Percentiles rank a stretch among this genome's conserved stretches.
Evolutionary conservation across 1,139 yeast species (phyloP).

Genomic region (Candida sanyaensis): DNA sequence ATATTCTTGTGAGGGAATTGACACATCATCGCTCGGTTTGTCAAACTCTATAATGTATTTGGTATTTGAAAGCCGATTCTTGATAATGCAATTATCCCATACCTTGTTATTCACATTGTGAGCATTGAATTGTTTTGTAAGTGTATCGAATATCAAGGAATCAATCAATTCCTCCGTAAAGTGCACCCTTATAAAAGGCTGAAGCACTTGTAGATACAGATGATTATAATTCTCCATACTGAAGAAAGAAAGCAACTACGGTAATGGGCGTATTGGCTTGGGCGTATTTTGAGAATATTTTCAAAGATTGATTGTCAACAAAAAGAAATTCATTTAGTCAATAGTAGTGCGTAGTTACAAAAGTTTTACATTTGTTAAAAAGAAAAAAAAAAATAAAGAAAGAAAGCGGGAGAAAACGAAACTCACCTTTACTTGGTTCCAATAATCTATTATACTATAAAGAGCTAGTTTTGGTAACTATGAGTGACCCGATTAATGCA

Average conservation of each 20-base stretch:
- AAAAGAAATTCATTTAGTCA: no score
- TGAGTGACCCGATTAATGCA: conserved; percentile 85
- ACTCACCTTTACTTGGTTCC: background rate
- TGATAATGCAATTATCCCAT: conserved; percentile 46
- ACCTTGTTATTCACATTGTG: conserved; percentile 22
- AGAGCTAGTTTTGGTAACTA: conserved; percentile 15
- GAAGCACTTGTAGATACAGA: conserved; percentile 31
- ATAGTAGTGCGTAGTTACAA: no score
- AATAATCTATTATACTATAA: background rate
- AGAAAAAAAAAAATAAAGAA: background rate
- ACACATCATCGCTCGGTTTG: background rate
- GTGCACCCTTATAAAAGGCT: conserved; percentile 32
- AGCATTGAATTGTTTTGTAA: conserved; percentile 17
- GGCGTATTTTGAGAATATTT: no score
- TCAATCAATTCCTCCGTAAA: conserved; percentile 12
- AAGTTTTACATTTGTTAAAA: background rate
- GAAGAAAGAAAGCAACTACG: background rate
- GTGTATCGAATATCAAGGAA: conserved; percentile 1
- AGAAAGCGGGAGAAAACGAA: background rate
- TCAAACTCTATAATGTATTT: conserved; percentile 29
- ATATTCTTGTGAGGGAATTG: conserved; percentile 11
- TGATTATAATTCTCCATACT: conserved; percentile 35
- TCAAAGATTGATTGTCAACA: no score
- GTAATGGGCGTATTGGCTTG: background rate
- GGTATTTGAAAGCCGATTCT: conserved; percentile 36